Conservation (phyloP, 2,329 filamentous ascomycete species). For the Knufia fluminis region DNA sequence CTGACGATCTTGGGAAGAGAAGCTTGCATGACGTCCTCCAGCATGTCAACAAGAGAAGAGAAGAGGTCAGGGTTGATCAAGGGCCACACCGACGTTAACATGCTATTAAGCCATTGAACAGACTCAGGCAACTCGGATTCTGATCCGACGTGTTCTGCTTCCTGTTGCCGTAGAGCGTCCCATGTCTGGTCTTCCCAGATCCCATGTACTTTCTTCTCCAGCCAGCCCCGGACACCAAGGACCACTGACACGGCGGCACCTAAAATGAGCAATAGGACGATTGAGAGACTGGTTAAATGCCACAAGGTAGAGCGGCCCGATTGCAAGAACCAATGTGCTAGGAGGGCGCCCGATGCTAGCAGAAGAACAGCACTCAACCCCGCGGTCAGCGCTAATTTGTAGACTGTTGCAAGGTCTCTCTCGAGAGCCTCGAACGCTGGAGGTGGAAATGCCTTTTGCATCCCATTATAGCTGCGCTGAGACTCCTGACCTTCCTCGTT, state of each 20-base stretch:
- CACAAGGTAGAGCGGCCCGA: not conserved
- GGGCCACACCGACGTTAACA: constrained; percentile 61
- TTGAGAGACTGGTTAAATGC: constrained; percentile 10
- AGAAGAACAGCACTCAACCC: constrained; percentile 23
- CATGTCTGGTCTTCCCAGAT: constrained; percentile 62
- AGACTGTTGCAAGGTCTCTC: constrained; percentile 37
- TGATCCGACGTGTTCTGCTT: constrained; percentile 21
- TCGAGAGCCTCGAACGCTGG: constrained; percentile 40
- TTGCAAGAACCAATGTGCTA: constrained; percentile 1
- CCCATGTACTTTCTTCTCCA: constrained; percentile 50
- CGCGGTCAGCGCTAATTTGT: constrained; percentile 36
- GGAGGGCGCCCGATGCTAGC: constrained; percentile 14
- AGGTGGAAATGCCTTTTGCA: constrained; percentile 46
- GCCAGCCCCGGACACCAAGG: constrained; percentile 48
- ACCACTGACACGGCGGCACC: constrained; percentile 26
- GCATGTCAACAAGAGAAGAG: constrained; percentile 55
- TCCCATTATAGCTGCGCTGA: constrained; percentile 35
- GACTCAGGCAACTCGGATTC: constrained; percentile 51
- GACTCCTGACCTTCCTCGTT: constrained; percentile 34
- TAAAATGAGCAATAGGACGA: constrained; percentile 15
- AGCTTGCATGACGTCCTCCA: constrained; percentile 75
- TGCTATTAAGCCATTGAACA: constrained; percentile 61
- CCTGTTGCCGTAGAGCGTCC: constrained; percentile 50
- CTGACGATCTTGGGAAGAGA: constrained; percentile 59
- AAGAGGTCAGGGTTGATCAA: constrained; percentile 69